Base-by-base conservation (phyloP, 1,284 basidiomycete species). In the Sanghuangporus baumii region DNA sequence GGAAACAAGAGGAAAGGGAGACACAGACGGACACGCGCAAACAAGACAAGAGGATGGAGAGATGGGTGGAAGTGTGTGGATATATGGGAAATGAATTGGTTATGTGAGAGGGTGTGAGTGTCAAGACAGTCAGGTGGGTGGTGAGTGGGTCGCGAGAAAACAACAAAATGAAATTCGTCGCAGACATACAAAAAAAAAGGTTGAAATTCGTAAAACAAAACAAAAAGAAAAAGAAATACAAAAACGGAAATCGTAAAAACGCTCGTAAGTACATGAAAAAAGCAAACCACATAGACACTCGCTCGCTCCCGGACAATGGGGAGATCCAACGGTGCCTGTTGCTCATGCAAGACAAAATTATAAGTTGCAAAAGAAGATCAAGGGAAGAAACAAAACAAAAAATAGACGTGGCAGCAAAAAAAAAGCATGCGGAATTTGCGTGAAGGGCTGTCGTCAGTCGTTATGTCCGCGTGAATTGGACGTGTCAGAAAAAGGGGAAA, bases 311-410 rank as follows among this genome's bases (percentile, higher is more conserved):
- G 26, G 26, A 31, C 26, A 31, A 4, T 31, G 3, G 26, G 26
- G 26, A 1, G 26, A 31, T 31, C 26, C 26, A 7, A 18, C 61
- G 58, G 61, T 38, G 56, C 61, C 61, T 34, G n/a, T 59, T 63
- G 23, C 59, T 47, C 43, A 18, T n/a, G 16, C 7, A 20, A n/a
- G 12, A 18, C 7, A 14, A 46, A 46, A 46, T 46, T 46, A 46
- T 46, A 14, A 11, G 3, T 46, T 46, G 43, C 43, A 3, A 14
- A 7, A 31, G 23, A 26, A 26, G 26, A 31, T 31, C 26, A 31
- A 18, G 2, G 16, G 43, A 46, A n/a, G 16, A 51, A 23, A 26
- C 37, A 59, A 41, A 70, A 71, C 61, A 68, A 69, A 71, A 66
- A 55, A 62, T 3, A 31, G 26, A 31, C 26, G 26, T 31, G 26